phyloP scores from a whole-genome alignment of 2,329 filamentous ascomycete genomes.

The Penicillium sp. region DNA sequence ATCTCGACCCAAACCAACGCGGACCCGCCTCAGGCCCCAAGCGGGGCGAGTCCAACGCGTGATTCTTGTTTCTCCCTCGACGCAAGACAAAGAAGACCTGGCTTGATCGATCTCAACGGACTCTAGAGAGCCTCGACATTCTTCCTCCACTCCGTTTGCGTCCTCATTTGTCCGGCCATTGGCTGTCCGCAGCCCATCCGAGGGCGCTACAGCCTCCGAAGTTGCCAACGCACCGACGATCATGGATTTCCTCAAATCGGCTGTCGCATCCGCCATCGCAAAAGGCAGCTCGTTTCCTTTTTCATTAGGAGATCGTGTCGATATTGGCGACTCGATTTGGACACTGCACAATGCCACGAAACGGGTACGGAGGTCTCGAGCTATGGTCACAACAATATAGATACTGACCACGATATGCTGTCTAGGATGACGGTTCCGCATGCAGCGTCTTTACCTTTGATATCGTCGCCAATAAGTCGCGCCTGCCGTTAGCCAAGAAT shows the following conservation, averaged over 20 bases:
- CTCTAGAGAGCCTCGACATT: too few relatives aligned
- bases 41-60: constrained; percentile 14
- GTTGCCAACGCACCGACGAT: constrained; percentile 2
- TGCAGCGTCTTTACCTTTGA: constrained; percentile 99
- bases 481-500: constrained; percentile 82
- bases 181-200: constrained; percentile 2
- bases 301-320: constrained; percentile 84
- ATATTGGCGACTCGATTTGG: constrained; percentile 92
- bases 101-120: too few relatives aligned
- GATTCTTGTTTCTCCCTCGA: background rate
- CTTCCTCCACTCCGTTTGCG: background rate
- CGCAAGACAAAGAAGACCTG: too few relatives aligned
- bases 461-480: constrained; percentile 69
- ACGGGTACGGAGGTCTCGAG: constrained; percentile 52
- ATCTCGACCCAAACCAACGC: background rate
- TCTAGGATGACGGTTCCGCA: constrained; percentile 81
- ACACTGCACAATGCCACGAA: constrained; percentile 91
- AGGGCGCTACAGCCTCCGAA: background rate
- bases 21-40: constrained; percentile 6
- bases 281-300: constrained; percentile 92
- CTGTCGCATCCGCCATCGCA: constrained; percentile 91
- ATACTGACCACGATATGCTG: constrained; percentile 6
- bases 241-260: constrained; percentile 98
- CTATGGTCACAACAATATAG: background rate
- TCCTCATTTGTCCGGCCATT: constrained; percentile 3